Evolutionary conservation across 176 grass and related monocot species (phyloP), one percentile per base, ranked within the genome.

Genomic region (Pharus latifolius): DNA sequence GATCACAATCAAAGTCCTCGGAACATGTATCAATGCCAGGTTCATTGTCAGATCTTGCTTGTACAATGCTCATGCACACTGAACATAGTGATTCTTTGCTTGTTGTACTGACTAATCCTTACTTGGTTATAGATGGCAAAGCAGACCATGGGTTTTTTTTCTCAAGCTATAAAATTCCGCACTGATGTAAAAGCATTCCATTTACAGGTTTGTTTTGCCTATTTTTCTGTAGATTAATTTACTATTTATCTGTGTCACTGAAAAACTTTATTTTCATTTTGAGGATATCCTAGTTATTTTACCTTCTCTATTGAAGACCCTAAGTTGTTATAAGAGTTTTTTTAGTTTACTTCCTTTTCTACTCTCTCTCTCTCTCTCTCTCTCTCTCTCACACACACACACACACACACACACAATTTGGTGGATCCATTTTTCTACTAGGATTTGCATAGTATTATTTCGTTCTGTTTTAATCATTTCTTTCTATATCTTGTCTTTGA

Each of bases 1-100:
- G 89, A 97, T 83, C 93, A 97, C 70, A 97, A 97, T 78, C 93
- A 97, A 66, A 92, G 88, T 78, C 93, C 93, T 38, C 86, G 93
- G 43, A 97, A 97, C 70, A 97, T 97, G 94, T 97, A 97, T 72
- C 94, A 97, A 73, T 97, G 89, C 60, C 94, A 97, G 94, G 94
- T 97, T 53, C 52, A 10, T 63, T 35, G 20, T 67, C 49, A 49
- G 20, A 67, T 82, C 28, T 80, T 69, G 26, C n/a, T 32, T 50
- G 61, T 70, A 38, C 59, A 51, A 46, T 60, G 17, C 50, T 75
- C 57, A 64, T 58, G 53, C 64, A 43, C 71, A 24, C 50, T 63
- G 42, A 65, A 45, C 35, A 6, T 17, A 45, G 15, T 40, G 16
- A 14, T 28, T 30, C 24, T 49, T 72, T 75, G 14, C 35, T 56